Evolutionary conservation across 2,329 filamentous ascomycete genomes (phyloP), one percentile per base, ranked within the genome.

Genomic region (Falciphora oryzae): DNA sequence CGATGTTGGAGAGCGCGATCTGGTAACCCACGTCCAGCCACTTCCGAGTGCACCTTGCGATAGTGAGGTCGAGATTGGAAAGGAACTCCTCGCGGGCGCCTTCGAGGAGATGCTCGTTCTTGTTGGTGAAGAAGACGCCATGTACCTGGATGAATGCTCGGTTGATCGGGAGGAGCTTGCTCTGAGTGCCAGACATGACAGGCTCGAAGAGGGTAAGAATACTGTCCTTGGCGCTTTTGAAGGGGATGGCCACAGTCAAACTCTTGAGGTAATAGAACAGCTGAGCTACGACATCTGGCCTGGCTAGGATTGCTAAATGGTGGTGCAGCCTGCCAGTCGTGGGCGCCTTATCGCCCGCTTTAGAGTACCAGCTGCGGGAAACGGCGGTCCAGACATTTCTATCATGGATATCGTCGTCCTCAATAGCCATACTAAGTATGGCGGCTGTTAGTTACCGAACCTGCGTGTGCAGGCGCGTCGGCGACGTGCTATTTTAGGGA

Each of bases 381-480:
- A 97, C 91, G 0, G 84, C 83, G 0, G 90, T 91, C 94, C 94
- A 98, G 0, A 87, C 85, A 61, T 96, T 91, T 0, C 90, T 80
- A 64, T 94, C 90, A 2, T 84, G 77, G 27, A 90, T 81, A 67
- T 95, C 89, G 32, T 90, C 86, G 57, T 96, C 90, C 73, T 97
- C 93, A 59, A 97, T 93, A 0, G 93, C 92, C 93, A 97, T 97
- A 0, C 89, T 82, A 70, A 71, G 31, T 11, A n/a, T 5, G 5
- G 32, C 32, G 32, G 32, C 32, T 32, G 32, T 32, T 11, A 32
- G 32, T 32, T 32, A 32, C n/a, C n/a, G n/a, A n/a, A n/a, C n/a
- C 32, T 5, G 6, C 11, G 6, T 11, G 6, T 32, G 10, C 25
- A 11, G 32, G 32, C 32, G 32, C n/a, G n/a, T 5, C 11, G 6